phyloP scores from a whole-genome alignment of 2,329 filamentous ascomycete genomes.

The Trichoderma semiorbis region DNA sequence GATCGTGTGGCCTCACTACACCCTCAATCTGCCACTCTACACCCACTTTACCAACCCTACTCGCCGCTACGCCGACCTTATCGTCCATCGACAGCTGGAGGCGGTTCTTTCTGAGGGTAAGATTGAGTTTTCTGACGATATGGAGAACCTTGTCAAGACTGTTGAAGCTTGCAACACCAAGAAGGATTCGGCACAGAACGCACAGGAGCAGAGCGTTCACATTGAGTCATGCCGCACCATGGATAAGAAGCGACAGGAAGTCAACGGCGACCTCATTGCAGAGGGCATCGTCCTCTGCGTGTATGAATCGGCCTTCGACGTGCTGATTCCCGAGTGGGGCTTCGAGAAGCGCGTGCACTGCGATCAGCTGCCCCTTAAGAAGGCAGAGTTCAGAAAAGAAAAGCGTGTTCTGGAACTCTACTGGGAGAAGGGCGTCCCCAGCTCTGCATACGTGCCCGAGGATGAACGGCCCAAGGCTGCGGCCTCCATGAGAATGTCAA shows the following conservation, averaged over 20 bases:
- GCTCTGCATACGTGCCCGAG: conserved; percentile 91
- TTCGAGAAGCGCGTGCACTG: conserved; percentile 99
- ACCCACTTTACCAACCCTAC: conserved; percentile 97
- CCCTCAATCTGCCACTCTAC: conserved; percentile 87
- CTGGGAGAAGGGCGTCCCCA: conserved; percentile 99
- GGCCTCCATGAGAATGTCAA: conserved; percentile 67
- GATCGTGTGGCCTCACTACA: conserved; percentile 82
- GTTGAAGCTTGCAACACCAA: conserved; percentile 97
- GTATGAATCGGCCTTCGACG: conserved; percentile 97
- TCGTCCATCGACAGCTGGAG: conserved; percentile 94
- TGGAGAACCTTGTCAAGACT: conserved; percentile 85
- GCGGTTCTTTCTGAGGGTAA: conserved; percentile 76
- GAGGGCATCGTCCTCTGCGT: conserved; percentile 96
- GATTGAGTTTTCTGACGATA: conserved; percentile 82
- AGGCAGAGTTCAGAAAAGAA: conserved; percentile 98
- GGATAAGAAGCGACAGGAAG: conserved; percentile 84
- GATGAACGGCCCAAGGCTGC: conserved; percentile 90
- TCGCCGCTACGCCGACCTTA: conserved; percentile 88
- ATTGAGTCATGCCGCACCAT: conserved; percentile 96
- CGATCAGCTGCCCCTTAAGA: conserved; percentile 94
- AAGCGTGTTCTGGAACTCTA: conserved; percentile 92
- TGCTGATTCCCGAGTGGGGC: conserved; percentile 95
- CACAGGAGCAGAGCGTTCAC: conserved; percentile 97
- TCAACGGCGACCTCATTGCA: conserved; percentile 86
- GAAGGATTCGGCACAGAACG: conserved; percentile 96